phyloP scores from a whole-genome alignment of 192 early-diverging fungal species.

The Coemansia sp. region DNA sequence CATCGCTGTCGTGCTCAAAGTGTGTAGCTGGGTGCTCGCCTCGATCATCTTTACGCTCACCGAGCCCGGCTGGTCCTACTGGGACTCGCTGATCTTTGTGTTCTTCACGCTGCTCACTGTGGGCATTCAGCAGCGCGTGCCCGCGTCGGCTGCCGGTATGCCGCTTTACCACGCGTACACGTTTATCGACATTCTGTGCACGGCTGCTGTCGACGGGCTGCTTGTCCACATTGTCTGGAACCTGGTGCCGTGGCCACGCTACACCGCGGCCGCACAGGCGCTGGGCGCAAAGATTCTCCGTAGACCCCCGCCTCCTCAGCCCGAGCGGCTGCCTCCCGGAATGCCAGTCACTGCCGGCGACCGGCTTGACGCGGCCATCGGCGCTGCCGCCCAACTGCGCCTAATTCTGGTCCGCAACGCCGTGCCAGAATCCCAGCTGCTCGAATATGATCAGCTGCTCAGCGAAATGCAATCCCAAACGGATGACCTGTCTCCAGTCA shows the following conservation, averaged over 20 bases:
- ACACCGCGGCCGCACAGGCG: constrained; percentile 12
- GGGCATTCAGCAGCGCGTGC: constrained; percentile 43
- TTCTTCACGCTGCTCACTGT: constrained; percentile 50
- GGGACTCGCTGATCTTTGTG: constrained; percentile 50
- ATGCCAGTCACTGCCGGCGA: constrained; percentile 9
- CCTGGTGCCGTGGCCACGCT: constrained; percentile 44
- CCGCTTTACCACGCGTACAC: constrained; percentile 44
- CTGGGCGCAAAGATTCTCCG: constrained; percentile 5
- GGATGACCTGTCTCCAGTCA: constrained; percentile 14
- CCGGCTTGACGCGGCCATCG: constrained; percentile 26
- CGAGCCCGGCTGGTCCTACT: constrained; percentile 48
- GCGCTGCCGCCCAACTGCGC: constrained; percentile 25
- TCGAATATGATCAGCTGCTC: constrained; percentile 38
- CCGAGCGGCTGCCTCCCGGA: background rate
- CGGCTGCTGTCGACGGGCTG: constrained; percentile 37
- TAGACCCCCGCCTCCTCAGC: constrained; percentile 5
- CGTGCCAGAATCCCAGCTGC: constrained; percentile 20
- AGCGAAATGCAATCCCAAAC: constrained; percentile 22
- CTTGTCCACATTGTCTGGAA: constrained; percentile 45
- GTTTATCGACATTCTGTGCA: constrained; percentile 42
- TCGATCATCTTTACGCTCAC: constrained; percentile 44
- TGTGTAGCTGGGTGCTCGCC: constrained; percentile 37
- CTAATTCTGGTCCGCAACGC: constrained; percentile 29
- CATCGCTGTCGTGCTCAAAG: constrained; percentile 37
- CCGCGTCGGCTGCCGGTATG: constrained; percentile 35